Conservation (phyloP, 139 green algal genomes). For the Edaphochlamys debaryana region DNA sequence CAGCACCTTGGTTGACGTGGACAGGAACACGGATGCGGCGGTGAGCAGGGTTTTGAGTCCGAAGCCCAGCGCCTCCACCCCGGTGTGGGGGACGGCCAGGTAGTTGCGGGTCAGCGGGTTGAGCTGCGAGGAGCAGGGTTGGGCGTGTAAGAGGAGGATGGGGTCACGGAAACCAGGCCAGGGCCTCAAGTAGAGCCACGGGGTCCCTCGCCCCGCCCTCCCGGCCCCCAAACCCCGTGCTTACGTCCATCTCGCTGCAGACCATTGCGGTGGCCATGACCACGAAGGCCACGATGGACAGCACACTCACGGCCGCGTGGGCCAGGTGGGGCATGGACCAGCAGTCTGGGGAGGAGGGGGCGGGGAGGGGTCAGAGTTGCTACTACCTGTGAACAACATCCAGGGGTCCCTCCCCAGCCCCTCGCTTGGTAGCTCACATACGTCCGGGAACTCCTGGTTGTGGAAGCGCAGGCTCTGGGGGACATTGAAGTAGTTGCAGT, state of each 20-base stretch:
- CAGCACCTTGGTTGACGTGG: neutral
- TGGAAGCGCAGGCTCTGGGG: neutral
- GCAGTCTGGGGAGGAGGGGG: neutral
- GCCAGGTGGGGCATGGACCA: conserved; percentile 27
- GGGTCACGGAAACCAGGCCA: no score
- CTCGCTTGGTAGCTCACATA: neutral
- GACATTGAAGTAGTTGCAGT: conserved; percentile 36
- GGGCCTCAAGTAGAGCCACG: no score
- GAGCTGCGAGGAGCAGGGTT: no score
- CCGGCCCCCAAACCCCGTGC: no score
- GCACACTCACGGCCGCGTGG: neutral
- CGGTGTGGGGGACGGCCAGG: neutral
- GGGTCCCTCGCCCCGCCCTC: no score
- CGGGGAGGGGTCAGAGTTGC: neutral
- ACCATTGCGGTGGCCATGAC: neutral
- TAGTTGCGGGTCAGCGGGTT: neutral
- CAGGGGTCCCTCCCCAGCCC: neutral
- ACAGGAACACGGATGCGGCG: neutral
- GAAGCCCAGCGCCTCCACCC: neutral
- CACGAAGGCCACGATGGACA: neutral
- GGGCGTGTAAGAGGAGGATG: no score
- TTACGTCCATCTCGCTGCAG: no score
- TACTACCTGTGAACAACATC: neutral
- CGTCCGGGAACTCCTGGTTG: conserved; percentile 29
- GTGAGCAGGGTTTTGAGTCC: neutral